Percentiles rank a stretch among this genome's conserved stretches.
phyloP scores from a whole-genome alignment of 2,329 filamentous ascomycete species.

The Talaromyces sp. region DNA sequence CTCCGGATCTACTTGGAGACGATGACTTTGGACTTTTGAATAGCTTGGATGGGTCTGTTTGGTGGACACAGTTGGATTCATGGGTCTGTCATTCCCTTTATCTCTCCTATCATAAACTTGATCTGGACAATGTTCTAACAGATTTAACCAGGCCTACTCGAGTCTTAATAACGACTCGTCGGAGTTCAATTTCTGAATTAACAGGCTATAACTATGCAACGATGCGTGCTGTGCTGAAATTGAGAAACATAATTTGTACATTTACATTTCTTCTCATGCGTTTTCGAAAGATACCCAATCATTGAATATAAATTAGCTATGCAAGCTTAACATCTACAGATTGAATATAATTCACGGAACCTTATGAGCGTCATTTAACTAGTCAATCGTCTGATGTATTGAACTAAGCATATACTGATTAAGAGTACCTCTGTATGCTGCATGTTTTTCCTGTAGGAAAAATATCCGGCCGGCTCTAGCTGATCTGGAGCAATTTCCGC shows the following conservation, averaged over 20 bases:
- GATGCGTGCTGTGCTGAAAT: neutral
- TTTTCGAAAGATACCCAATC: neutral
- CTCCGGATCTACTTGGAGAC: slow-evolving; percentile 23
- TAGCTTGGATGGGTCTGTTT: slow-evolving; percentile 36
- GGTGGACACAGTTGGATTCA: slow-evolving; percentile 40
- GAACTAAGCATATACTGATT: too few species aligned
- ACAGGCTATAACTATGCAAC: too few species aligned
- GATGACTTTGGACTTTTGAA: slow-evolving; percentile 30
- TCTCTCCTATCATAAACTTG: neutral
- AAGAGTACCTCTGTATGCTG: too few species aligned
- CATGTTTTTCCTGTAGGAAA: neutral
- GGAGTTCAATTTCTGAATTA: slow-evolving; percentile 24
- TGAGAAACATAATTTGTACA: neutral
- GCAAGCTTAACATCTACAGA: too few species aligned
- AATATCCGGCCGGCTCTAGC: neutral
- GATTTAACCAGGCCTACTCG: slow-evolving; percentile 30
- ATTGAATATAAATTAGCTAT: neutral
- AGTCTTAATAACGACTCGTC: slow-evolving; percentile 33
- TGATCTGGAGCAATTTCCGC: neutral
- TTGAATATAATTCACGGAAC: too few species aligned
- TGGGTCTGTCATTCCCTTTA: slow-evolving; percentile 29
- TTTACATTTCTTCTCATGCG: neutral
- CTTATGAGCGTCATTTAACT: neutral
- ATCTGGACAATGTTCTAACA: slow-evolving; percentile 10
- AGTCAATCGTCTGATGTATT: too few species aligned